Evolutionary conservation across 2,329 filamentous ascomycete species (phyloP), one percentile per base, ranked within the genome.

Genomic region (Diaporthe nobilis): DNA sequence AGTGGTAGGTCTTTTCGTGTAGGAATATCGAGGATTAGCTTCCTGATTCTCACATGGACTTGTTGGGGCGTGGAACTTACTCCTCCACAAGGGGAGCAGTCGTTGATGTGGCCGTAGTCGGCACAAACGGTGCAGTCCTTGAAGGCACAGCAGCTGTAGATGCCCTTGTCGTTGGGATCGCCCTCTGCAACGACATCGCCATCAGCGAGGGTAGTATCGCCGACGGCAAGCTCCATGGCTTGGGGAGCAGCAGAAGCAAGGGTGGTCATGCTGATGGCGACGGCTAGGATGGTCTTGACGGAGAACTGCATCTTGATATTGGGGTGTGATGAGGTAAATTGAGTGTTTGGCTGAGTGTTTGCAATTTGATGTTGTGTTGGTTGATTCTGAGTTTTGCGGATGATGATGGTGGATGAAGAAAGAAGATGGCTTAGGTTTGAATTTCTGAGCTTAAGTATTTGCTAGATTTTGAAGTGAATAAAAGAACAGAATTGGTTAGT

Each of bases 221-320:
- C 34, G 34, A 34, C 34, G 34, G 34, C 34, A 34, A 34, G 34
- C 34, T 34, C 34, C 34, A 34, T 34, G 34, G 34, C 34, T 34
- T 34, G 34, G 34, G 63, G 31, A 6, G 47, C 63, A 53, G 63
- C 47, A 37, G 22, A 68, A 15, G 20, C 17, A 2, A 68, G 47
- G 13, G 63, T 53, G 44, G 63, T 12, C 63, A 68, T 68, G 31
- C 63, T 8, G 22, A 68, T 39, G 28, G 31, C 63, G 31, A 68
- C 31, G n/a, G 31, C 31, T 4, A 68, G 44, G 47, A 53, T 12
- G 7, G 44, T 68, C 47, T 68, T 68, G 63, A 68, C 12, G 7
- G 20, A 51, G 47, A 53, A 68, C 31, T 68, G 63, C 63, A 68
- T 68, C 20, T 53, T 68, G 47, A 20, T 51, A 2, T 34, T 37